Conservation (phyloP, 805 yeast species). For the Hanseniaspora nectarophila region DNA sequence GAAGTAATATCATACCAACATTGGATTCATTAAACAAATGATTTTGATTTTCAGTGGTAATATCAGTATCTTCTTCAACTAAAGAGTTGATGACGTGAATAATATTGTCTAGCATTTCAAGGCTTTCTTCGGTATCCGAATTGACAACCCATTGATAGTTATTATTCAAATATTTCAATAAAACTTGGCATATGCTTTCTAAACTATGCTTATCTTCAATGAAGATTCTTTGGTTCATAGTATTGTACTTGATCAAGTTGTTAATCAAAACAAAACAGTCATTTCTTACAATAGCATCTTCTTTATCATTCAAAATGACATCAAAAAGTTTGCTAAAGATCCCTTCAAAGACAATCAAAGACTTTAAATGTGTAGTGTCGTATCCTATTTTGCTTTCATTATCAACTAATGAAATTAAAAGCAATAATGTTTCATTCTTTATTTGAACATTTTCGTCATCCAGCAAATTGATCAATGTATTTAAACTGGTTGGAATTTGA, state of each 20-base stretch:
- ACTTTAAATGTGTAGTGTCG: constrained; percentile 68
- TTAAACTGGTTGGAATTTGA: constrained; percentile 64
- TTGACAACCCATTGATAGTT: not conserved
- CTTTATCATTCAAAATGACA: constrained; percentile 75
- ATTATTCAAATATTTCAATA: constrained; percentile 62
- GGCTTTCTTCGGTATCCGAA: constrained; percentile 27
- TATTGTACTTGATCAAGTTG: constrained; percentile 65
- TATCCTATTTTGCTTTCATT: constrained; percentile 27
- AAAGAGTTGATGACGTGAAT: constrained; percentile 64
- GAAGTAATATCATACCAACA: constrained; percentile 51
- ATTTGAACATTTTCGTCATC: constrained; percentile 70
- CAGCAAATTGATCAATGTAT: constrained; percentile 53
- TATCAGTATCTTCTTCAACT: constrained; percentile 60
- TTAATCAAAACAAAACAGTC: constrained; percentile 72
- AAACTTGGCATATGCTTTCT: constrained; percentile 35
- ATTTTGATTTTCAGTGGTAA: constrained; percentile 48
- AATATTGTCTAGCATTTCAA: constrained; percentile 49
- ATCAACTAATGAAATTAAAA: constrained; percentile 72
- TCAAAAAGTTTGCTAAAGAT: constrained; percentile 71
- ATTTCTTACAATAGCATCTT: constrained; percentile 69
- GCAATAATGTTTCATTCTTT: constrained; percentile 72
- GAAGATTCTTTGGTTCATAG: constrained; percentile 80
- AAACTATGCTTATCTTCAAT: constrained; percentile 60
- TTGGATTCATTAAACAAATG: constrained; percentile 44
- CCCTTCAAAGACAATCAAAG: constrained; percentile 86